phyloP scores from a whole-genome alignment of 2,329 filamentous ascomycete species.

The Penicillium hordei region DNA sequence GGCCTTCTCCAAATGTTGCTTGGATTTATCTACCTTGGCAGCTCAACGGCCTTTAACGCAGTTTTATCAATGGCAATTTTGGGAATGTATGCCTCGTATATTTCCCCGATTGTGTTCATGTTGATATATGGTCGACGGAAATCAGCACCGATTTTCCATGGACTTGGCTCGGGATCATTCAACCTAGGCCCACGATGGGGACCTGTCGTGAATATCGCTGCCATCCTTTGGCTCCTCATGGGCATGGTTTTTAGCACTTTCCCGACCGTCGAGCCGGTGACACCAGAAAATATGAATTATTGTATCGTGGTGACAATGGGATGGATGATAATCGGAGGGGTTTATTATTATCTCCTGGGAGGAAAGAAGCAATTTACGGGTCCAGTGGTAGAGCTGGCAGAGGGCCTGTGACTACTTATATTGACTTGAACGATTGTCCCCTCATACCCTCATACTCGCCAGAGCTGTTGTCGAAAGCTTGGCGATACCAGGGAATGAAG shows the following conservation, averaged over 20 bases:
- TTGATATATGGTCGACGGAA: conserved; percentile 17
- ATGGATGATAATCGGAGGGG: conserved; percentile 17
- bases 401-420: conserved; percentile 9
- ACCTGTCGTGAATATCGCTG: conserved; percentile 14
- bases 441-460: neutral
- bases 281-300: conserved; percentile 23
- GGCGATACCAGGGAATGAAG: neutral
- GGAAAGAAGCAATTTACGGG: conserved; percentile 19
- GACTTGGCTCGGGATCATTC: conserved; percentile 10
- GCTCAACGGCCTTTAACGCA: conserved; percentile 44
- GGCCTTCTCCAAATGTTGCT: conserved; percentile 48
- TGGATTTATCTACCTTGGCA: conserved; percentile 50
- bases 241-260: conserved; percentile 25
- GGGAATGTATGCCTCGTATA: conserved; percentile 50
- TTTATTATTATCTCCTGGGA: conserved; percentile 19
- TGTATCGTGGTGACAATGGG: conserved; percentile 22
- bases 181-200: conserved; percentile 17
- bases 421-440: neutral
- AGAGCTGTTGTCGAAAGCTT: neutral
- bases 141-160: neutral
- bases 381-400: conserved; percentile 15
- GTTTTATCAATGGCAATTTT: conserved; percentile 49
- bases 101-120: conserved; percentile 47
- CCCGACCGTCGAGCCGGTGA: conserved; percentile 22
- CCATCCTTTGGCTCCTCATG: conserved; percentile 17